Percentiles rank a stretch among this genome's conserved stretches.
Conservation (phyloP, 768 basidiomycete species). For the Termitomyces sp. region DNA sequence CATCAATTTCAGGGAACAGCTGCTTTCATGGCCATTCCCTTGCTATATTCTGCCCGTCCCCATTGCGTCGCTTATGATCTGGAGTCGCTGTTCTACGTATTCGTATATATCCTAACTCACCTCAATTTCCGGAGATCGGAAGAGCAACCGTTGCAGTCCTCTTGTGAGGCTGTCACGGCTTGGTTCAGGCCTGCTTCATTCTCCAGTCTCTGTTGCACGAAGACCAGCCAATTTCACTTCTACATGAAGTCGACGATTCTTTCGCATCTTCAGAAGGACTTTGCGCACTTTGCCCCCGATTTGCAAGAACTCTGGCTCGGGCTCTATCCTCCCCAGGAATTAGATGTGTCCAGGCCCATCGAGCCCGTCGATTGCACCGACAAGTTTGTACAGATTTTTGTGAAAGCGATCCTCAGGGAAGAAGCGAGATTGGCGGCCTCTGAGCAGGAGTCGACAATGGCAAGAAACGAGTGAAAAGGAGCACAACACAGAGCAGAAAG, state of each 20-base stretch:
- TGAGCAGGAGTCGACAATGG: neutral
- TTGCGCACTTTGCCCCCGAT: neutral
- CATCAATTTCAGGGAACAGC: no score
- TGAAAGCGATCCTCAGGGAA: neutral
- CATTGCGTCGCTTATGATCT: neutral
- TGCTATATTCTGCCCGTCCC: no score
- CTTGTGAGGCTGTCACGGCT: neutral
- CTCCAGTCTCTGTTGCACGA: neutral
- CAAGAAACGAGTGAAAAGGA: neutral
- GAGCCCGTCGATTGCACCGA: neutral
- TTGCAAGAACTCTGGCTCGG: neutral
- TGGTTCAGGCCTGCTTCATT: neutral
- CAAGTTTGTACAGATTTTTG: neutral
- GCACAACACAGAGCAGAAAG: neutral
- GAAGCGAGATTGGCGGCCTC: neutral
- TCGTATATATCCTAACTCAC: neutral
- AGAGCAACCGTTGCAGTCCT: neutral
- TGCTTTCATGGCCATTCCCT: no score
- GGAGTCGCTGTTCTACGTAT: neutral
- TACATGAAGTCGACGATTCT: neutral
- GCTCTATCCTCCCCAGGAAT: neutral
- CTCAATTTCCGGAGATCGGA: neutral
- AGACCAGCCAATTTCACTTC: neutral
- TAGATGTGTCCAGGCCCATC: neutral
- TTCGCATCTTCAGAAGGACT: neutral